phyloP scores from a whole-genome alignment of 306 rosid genomes.

The Luffa aegyptiaca region DNA sequence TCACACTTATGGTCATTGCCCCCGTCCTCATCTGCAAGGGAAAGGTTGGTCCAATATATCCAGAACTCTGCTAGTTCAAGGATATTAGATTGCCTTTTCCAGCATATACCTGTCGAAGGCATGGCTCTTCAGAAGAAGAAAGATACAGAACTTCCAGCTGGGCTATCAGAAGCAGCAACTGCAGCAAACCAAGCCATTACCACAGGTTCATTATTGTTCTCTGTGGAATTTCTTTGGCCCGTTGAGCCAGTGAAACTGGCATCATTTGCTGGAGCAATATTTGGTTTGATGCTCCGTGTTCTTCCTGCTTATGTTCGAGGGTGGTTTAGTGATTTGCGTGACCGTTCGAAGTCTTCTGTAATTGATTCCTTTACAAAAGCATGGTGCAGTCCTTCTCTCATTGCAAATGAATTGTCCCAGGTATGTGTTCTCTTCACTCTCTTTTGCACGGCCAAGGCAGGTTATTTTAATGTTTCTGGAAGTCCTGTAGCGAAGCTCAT shows the following conservation, averaged over 20 bases:
- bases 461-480: neutral
- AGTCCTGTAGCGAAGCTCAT: neutral
- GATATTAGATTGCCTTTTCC: conserved; percentile 83
- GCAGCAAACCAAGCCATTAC: conserved; percentile 64
- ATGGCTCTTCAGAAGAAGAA: conserved; percentile 56
- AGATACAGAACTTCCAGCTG: conserved; percentile 48
- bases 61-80: conserved; percentile 64
- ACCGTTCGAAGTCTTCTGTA: conserved; percentile 51
- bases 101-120: conserved; percentile 71
- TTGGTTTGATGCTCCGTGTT: conserved; percentile 76
- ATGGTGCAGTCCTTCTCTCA: conserved; percentile 88
- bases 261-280: conserved; percentile 69
- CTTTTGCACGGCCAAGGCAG: neutral
- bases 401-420: conserved; percentile 75
- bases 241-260: conserved; percentile 56
- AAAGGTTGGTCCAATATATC: conserved; percentile 70
- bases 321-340: conserved; percentile 79
- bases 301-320: conserved; percentile 95
- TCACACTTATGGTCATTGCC: conserved; percentile 73
- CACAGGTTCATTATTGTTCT: conserved; percentile 53
- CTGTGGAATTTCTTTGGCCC: conserved; percentile 76
- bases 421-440: conserved; percentile 25
- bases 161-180: conserved; percentile 47
- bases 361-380: conserved; percentile 80
- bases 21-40: conserved; percentile 68